These are phyloP conservation scores for Leccinum barrowsii DNA, from an alignment of 768 basidiomycete species.

Conservation along the genomic window DNA sequence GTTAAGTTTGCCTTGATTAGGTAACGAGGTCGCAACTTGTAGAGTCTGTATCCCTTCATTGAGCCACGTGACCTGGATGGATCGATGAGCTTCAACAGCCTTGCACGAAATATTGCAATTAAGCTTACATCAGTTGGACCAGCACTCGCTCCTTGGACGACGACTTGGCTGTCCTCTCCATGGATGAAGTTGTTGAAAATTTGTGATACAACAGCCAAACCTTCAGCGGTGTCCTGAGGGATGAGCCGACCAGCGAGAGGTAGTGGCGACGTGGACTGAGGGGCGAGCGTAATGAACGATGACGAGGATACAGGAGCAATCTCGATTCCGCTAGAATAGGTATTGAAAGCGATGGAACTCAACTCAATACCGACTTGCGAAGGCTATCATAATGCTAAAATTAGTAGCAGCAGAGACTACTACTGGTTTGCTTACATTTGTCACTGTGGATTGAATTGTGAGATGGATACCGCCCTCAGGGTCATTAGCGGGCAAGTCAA, in stretches of 20 bases:
- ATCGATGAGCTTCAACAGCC: background rate
- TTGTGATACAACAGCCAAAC: constrained; percentile 54
- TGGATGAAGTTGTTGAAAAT: constrained; percentile 74
- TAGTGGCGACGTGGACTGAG: constrained; percentile 48
- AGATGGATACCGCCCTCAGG: constrained; percentile 69
- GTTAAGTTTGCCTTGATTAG: constrained; percentile 56
- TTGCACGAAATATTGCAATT: background rate
- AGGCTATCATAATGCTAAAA: constrained; percentile 39
- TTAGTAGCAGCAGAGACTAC: constrained; percentile 5
- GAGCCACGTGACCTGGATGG: constrained; percentile 60
- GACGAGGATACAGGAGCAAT: constrained; percentile 57
- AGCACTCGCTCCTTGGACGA: constrained; percentile 57
- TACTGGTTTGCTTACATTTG: constrained; percentile 47
- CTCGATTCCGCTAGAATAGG: constrained; percentile 47
- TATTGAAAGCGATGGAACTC: constrained; percentile 58
- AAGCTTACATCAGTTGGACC: constrained; percentile 51
- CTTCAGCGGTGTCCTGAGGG: constrained; percentile 51
- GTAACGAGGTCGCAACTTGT: constrained; percentile 54
- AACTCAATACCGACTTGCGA: constrained; percentile 73
- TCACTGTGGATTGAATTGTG: constrained; percentile 54
- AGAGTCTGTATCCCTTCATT: constrained; percentile 68
- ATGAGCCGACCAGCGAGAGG: constrained; percentile 61
- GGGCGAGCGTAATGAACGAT: constrained; percentile 50
- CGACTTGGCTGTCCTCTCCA: constrained; percentile 56
- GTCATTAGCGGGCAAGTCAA: constrained; percentile 69